These are phyloP conservation scores for Zymoseptoria brevis DNA, from an alignment of 2,329 filamentous ascomycete species.

Conservation along the genomic window DNA sequence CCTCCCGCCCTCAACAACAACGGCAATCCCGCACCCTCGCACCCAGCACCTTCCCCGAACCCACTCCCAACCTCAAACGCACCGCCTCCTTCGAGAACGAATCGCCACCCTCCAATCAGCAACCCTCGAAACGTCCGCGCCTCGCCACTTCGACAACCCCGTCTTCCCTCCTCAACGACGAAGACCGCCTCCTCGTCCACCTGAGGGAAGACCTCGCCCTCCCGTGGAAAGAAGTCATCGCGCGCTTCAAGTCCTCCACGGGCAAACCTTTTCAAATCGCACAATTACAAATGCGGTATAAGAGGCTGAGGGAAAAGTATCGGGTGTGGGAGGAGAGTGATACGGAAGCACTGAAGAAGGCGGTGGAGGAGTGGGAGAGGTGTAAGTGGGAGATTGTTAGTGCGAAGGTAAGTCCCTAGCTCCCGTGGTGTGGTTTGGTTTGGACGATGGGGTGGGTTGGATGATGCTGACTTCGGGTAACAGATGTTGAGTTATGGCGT, in stretches of 20 bases:
- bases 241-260: slow-evolving; percentile 41
- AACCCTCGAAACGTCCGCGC: slow-evolving; percentile 28
- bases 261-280: slow-evolving; percentile 45
- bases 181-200: slow-evolving; percentile 43
- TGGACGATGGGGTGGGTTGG: no score
- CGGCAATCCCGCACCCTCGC: slow-evolving; percentile 33
- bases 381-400: slow-evolving; percentile 48
- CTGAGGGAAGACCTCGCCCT: slow-evolving; percentile 47
- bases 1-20: slow-evolving; percentile 22
- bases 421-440: no score
- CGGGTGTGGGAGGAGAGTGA: slow-evolving; percentile 46
- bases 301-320: slow-evolving; percentile 44
- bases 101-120: slow-evolving; percentile 20
- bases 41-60: slow-evolving; percentile 38
- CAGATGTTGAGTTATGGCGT: slow-evolving; percentile 47
- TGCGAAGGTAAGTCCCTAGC: slow-evolving; percentile 43
- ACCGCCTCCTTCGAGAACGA: slow-evolving; percentile 20
- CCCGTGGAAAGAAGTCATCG: slow-evolving; percentile 49
- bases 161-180: slow-evolving; percentile 39
- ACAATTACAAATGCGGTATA: slow-evolving; percentile 48
- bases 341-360: slow-evolving; percentile 41
- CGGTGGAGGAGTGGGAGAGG: slow-evolving; percentile 46
- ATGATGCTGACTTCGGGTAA: not conserved
- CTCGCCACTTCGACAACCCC: slow-evolving; percentile 30
- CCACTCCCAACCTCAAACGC: slow-evolving; percentile 32